These are phyloP conservation scores for Yamadazyma laniorum DNA, from an alignment of 805 yeast species.

Conservation along the genomic window DNA sequence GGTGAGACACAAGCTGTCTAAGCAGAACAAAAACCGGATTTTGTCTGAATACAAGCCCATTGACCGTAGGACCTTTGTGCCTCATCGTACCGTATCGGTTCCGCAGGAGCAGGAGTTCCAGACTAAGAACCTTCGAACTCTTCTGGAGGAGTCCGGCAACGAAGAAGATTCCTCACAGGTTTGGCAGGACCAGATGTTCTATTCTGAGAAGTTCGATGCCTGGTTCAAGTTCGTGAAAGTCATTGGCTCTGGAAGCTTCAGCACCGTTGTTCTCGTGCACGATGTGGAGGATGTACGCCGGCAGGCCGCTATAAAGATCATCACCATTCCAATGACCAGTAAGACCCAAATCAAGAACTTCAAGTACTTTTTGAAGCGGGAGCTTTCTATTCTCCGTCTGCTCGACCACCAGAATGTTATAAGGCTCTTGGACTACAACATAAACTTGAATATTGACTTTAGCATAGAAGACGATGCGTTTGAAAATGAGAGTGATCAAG, in stretches of 20 bases:
- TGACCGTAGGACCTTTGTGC: constrained; percentile 16
- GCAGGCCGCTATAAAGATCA: constrained; percentile 70
- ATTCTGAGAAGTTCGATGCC: constrained; percentile 2
- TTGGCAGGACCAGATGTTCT: background rate
- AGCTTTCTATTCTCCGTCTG: constrained; percentile 59
- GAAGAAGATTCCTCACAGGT: background rate
- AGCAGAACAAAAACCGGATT: constrained; percentile 19
- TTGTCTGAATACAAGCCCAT: constrained; percentile 39
- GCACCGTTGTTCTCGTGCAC: constrained; percentile 56
- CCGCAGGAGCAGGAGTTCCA: background rate
- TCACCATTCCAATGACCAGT: constrained; percentile 35
- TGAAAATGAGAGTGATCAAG: constrained; percentile 20
- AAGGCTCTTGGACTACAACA: constrained; percentile 51
- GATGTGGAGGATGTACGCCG: constrained; percentile 17
- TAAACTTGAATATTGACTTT: constrained; percentile 24
- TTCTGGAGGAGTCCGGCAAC: background rate
- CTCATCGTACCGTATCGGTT: background rate
- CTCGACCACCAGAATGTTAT: constrained; percentile 69
- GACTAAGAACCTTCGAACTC: background rate
- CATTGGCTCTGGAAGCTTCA: constrained; percentile 69
- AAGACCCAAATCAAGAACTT: constrained; percentile 26
- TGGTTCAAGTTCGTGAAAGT: constrained; percentile 19
- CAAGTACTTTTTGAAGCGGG: constrained; percentile 51
- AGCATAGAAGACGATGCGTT: background rate
- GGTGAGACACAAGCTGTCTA: background rate